These are phyloP conservation scores for Auxenochlorella protothecoides DNA, from an alignment of 139 green algal genomes.

Conservation along the genomic window DNA sequence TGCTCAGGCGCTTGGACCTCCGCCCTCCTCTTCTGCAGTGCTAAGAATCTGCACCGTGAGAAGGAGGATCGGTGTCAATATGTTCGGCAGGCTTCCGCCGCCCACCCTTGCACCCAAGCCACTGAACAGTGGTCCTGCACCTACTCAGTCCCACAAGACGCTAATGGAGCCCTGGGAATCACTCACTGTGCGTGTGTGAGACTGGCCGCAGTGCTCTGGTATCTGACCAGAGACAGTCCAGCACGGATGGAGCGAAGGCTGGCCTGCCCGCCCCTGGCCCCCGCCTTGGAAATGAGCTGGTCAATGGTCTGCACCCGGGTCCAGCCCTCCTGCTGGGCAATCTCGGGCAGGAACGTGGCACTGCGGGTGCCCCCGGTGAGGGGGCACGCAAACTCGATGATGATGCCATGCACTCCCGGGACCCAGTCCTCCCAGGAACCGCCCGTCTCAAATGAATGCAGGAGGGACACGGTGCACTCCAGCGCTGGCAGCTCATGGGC, in stretches of 20 bases:
- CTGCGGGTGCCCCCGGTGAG: constrained; percentile 26
- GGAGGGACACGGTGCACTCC: constrained; percentile 68
- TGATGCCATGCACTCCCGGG: constrained; percentile 42
- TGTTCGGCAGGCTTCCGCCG: too few species aligned
- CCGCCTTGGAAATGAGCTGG: constrained; percentile 54
- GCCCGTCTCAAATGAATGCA: constrained; percentile 54
- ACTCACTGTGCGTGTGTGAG: constrained; percentile 25
- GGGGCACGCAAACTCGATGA: constrained; percentile 61
- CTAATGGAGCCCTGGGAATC: too few species aligned
- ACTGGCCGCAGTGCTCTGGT: constrained; percentile 27
- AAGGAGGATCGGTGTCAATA: too few species aligned
- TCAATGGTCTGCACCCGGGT: constrained; percentile 40
- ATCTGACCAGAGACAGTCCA: constrained; percentile 8
- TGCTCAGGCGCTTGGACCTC: too few species aligned
- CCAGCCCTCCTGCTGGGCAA: constrained; percentile 55
- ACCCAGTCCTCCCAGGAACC: constrained; percentile 58
- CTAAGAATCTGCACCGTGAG: too few species aligned
- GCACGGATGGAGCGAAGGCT: too few species aligned
- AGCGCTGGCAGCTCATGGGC: constrained; percentile 39
- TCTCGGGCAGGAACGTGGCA: constrained; percentile 75
- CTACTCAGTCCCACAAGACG: too few species aligned
- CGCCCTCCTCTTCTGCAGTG: too few species aligned
- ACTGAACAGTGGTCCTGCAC: too few species aligned
- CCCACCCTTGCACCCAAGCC: too few species aligned
- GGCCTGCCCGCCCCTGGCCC: constrained; percentile 12